phyloP scores from a whole-genome alignment of 768 basidiomycete species.

The Cystoderma amianthinum region DNA sequence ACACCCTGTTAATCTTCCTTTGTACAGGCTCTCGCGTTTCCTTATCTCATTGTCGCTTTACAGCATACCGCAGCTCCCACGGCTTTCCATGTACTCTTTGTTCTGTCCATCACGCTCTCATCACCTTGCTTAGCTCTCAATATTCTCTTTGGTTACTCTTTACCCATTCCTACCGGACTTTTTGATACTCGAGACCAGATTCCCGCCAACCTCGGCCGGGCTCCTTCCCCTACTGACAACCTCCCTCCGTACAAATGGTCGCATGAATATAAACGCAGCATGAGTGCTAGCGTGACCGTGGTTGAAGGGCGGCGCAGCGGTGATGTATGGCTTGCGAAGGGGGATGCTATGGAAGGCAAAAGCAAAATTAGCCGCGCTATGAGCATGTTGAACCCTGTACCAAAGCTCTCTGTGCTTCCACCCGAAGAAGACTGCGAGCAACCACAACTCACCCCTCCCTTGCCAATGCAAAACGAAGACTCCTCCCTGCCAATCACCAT shows the following conservation, averaged over 20 bases:
- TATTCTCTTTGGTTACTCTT: constrained; percentile 49
- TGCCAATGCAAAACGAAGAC: constrained; percentile 51
- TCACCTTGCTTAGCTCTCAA: constrained; percentile 62
- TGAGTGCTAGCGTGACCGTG: constrained; percentile 55
- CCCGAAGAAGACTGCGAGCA: constrained; percentile 38
- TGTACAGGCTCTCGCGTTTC: constrained; percentile 49
- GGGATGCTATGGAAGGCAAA: constrained; percentile 67
- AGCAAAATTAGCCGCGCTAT: constrained; percentile 53
- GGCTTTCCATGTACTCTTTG: constrained; percentile 40
- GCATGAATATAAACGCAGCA: constrained; percentile 58
- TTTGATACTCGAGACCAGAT: constrained; percentile 45
- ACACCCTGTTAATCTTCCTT: constrained; percentile 4
- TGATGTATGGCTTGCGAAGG: constrained; percentile 68
- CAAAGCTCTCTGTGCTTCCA: constrained; percentile 65
- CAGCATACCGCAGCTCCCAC: constrained; percentile 29
- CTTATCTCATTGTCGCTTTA: constrained; percentile 46
- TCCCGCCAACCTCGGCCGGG: constrained; percentile 33
- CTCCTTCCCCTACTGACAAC: constrained; percentile 34
- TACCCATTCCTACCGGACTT: constrained; percentile 61
- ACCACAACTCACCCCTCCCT: constrained; percentile 42
- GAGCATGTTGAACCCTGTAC: constrained; percentile 54
- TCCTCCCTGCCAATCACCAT: constrained; percentile 34
- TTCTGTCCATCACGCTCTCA: constrained; percentile 60
- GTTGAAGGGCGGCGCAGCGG: constrained; percentile 68
- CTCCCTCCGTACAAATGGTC: constrained; percentile 35